Evolutionary conservation across 2,329 filamentous ascomycete genomes (phyloP).

Genomic region (Fonsecaea monophora): DNA sequence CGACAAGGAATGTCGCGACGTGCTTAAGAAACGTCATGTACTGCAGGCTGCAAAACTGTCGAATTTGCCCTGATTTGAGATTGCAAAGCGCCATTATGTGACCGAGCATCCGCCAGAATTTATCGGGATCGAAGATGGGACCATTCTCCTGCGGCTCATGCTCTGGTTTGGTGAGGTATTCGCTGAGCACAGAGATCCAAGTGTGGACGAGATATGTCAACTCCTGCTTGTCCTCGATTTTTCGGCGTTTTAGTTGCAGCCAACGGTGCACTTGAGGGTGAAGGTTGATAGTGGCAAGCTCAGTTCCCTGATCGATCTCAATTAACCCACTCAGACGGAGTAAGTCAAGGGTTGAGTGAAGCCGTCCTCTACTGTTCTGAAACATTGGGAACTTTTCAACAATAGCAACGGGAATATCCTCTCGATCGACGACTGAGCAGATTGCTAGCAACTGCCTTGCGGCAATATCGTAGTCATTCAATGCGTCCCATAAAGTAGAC

Average conservation of each 20-base stretch:
- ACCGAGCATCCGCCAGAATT: constrained; percentile 21
- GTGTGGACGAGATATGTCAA: constrained; percentile 9
- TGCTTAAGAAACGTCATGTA: constrained; percentile 21
- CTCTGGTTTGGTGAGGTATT: constrained; percentile 16
- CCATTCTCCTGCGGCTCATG: not conserved
- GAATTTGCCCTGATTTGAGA: not conserved
- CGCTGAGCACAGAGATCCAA: constrained; percentile 12
- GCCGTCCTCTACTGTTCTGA: constrained; percentile 1
- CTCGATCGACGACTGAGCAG: constrained; percentile 16
- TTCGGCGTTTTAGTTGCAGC: constrained; percentile 19
- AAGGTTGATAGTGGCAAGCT: constrained; percentile 12
- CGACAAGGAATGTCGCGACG: constrained; percentile 12
- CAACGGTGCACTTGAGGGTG: constrained; percentile 18
- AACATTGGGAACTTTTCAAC: constrained; percentile 21
- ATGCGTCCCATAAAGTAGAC: constrained; percentile 53
- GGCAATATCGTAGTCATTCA: constrained; percentile 20
- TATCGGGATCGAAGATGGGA: constrained; percentile 13
- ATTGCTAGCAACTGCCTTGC: constrained; percentile 15
- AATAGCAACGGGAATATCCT: constrained; percentile 18
- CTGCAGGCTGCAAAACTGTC: constrained; percentile 10
- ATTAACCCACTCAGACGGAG: constrained; percentile 19
- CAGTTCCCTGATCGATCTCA: constrained; percentile 12
- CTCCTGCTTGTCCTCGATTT: constrained; percentile 18
- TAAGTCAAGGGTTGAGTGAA: constrained; percentile 9
- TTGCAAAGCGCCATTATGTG: constrained; percentile 18